Evolutionary conservation across 768 basidiomycete species (phyloP).

Genomic region (Panaeolus papilionaceus): DNA sequence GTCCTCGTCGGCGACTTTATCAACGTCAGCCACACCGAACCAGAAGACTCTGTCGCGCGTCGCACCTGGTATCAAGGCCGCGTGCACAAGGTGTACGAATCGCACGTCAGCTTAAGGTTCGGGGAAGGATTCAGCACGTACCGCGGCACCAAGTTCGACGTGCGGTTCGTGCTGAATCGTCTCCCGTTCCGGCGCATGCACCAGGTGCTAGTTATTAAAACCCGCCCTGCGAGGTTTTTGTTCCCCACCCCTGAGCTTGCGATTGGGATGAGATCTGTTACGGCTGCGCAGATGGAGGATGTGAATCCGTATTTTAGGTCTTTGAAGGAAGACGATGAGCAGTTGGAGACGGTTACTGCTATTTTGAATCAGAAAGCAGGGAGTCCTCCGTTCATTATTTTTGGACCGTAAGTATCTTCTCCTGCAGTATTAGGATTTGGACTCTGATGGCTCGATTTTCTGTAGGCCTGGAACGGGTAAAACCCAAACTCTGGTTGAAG

Average conservation of each 20-base stretch:
- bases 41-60: conserved; percentile 28
- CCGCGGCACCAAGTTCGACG: conserved; percentile 50
- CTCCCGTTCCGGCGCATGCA: conserved; percentile 58
- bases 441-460: conserved; percentile 4
- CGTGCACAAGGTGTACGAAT: conserved; percentile 53
- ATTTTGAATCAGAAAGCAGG: conserved; percentile 53
- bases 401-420: conserved; percentile 60
- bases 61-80: conserved; percentile 47
- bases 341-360: conserved; percentile 55
- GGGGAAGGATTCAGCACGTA: conserved; percentile 48
- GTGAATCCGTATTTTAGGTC: conserved; percentile 36
- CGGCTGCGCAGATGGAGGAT: conserved; percentile 8
- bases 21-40: conserved; percentile 37
- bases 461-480: conserved; percentile 70
- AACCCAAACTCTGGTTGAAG: conserved; percentile 69
- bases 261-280: background rate
- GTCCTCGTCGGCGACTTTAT: conserved; percentile 60
- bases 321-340: conserved; percentile 50
- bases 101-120: conserved; percentile 54
- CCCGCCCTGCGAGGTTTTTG: conserved; percentile 44
- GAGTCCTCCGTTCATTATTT: conserved; percentile 61
- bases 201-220: conserved; percentile 49
- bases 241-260: conserved; percentile 42
- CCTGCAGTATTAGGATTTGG: background rate
- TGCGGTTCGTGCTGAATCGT: conserved; percentile 63